These are phyloP conservation scores for Cyclotella baltica DNA, from an alignment of 108 stramenopile genomes.

Conservation along the genomic window DNA sequence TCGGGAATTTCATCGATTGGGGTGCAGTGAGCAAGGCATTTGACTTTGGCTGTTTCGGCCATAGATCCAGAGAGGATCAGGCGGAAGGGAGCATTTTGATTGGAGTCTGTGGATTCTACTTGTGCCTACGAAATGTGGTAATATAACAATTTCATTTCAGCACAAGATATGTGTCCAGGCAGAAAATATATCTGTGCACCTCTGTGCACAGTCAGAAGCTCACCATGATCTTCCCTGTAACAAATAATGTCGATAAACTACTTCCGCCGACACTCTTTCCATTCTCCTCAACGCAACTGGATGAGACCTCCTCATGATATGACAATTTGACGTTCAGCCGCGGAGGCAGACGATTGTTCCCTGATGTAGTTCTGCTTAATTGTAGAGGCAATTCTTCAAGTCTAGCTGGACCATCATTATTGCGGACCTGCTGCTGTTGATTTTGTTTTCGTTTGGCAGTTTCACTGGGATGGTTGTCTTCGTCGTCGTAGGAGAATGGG, in stretches of 20 bases:
- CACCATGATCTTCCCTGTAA: conserved; percentile 69
- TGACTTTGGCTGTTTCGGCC: conserved; percentile 10
- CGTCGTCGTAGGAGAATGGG: conserved; percentile 15
- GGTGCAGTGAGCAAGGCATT: conserved; percentile 13
- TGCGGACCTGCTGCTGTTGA: not conserved
- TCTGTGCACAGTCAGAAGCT: not conserved
- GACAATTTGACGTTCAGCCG: conserved; percentile 58
- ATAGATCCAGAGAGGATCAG: conserved; percentile 11
- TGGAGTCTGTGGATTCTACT: conserved; percentile 65
- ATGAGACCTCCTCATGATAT: conserved; percentile 71
- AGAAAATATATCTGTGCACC: not conserved
- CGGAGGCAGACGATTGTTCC: conserved; percentile 43
- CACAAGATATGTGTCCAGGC: not conserved
- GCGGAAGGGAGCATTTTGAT: conserved; percentile 64
- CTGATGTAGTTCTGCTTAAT: not conserved
- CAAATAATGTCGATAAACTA: conserved; percentile 43
- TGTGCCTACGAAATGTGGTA: conserved; percentile 55
- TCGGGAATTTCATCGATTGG: not conserved
- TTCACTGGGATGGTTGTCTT: not conserved
- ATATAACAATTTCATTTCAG: not conserved
- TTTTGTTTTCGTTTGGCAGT: not conserved
- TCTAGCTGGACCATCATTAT: not conserved
- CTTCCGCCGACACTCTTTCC: conserved; percentile 30
- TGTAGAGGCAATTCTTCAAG: not conserved
- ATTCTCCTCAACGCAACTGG: conserved; percentile 34